Conservation (phyloP, 257 asterid genomes). For the Nicotiana tomentosiformis region DNA sequence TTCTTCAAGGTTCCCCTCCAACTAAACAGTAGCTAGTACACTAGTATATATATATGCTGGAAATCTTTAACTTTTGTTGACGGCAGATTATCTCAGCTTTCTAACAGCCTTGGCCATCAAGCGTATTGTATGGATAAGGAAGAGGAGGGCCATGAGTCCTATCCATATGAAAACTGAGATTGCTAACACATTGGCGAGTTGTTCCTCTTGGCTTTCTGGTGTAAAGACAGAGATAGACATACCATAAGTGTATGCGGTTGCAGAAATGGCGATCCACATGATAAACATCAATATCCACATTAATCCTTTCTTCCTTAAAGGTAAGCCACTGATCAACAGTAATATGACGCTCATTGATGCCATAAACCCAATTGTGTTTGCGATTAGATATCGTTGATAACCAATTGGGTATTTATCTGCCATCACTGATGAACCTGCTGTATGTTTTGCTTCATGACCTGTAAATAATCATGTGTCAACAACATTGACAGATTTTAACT, state of each 20-base stretch:
- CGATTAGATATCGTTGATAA: slow-evolving; percentile 20
- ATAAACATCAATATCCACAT: slow-evolving; percentile 37
- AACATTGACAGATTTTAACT: no score
- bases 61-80: no score
- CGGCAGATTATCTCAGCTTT: no score
- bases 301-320: slow-evolving; percentile 21
- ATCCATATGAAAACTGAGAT: no score
- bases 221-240: background rate
- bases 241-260: slow-evolving; percentile 19
- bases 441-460: background rate
- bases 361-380: slow-evolving; percentile 29
- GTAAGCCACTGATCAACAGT: slow-evolving; percentile 35
- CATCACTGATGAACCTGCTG: slow-evolving; percentile 30
- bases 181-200: rapidly evolving
- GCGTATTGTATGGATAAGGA: no score
- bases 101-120: no score
- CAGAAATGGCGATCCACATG: slow-evolving; percentile 31
- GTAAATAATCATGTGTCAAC: no score
- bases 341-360: slow-evolving; percentile 30
- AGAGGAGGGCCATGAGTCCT: no score
- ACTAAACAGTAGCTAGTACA: no score
- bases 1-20: no score
- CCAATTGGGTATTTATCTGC: slow-evolving; percentile 12
- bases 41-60: no score
- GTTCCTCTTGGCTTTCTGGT: no score